Percentiles rank a stretch among this genome's conserved stretches.
Conservation (phyloP, 1,284 basidiomycete genomes). For the Spongispora temasekensis region DNA sequence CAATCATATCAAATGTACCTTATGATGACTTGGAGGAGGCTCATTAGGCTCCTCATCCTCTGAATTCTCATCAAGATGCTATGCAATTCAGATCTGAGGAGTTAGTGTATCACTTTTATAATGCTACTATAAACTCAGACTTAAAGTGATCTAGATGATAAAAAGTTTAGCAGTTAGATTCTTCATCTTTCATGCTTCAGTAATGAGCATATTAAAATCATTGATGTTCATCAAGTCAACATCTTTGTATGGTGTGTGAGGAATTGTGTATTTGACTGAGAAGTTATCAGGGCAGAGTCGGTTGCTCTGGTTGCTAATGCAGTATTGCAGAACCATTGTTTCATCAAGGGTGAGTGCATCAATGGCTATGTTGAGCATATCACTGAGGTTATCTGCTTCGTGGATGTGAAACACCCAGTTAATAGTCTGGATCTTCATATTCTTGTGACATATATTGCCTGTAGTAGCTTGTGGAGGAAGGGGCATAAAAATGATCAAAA, state of each 20-base stretch:
- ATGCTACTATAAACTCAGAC: neutral
- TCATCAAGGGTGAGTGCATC: neutral
- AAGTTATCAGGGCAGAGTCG: neutral
- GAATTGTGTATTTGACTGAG: neutral
- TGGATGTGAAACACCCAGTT: neutral
- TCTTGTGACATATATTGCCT: neutral
- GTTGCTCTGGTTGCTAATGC: neutral
- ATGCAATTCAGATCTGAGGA: neutral
- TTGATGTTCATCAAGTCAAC: neutral
- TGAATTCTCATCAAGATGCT: neutral
- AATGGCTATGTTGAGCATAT: neutral
- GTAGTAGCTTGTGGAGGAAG: neutral
- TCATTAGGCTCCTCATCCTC: neutral
- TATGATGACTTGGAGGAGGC: neutral
- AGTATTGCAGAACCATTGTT: neutral
- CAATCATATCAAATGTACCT: neutral
- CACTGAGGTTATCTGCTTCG: neutral
- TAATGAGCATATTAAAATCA: neutral
- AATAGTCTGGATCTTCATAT: neutral
- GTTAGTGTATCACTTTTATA: neutral
- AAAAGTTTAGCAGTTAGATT: neutral
- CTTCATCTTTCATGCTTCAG: neutral
- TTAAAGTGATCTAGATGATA: neutral
- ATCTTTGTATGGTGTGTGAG: neutral
- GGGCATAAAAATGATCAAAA: neutral